phyloP scores from a whole-genome alignment of 1,284 basidiomycete genomes.

The Blastosporella zonata region DNA sequence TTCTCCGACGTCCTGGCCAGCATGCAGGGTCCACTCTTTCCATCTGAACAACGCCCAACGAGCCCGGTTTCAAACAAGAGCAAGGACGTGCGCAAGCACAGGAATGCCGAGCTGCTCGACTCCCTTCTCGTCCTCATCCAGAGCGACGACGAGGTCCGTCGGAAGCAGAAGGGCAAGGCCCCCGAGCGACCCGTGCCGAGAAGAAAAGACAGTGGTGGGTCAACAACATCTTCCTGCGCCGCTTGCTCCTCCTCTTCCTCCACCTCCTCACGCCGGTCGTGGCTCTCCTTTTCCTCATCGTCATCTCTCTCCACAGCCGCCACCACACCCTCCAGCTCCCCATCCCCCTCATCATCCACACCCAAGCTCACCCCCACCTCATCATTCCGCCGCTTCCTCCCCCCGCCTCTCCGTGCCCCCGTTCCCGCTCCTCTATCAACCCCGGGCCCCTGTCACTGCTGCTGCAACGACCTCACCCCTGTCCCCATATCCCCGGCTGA shows the following conservation, averaged over 20 bases:
- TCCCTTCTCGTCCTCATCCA: conserved; percentile 44
- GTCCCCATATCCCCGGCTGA: conserved; percentile 24
- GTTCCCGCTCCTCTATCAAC: not conserved
- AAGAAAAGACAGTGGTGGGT: conserved; percentile 17
- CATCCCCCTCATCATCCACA: conserved; percentile 14
- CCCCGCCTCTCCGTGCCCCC: not conserved
- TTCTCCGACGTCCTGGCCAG: conserved; percentile 55
- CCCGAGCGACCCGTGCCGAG: conserved; percentile 11
- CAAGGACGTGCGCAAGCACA: conserved; percentile 22
- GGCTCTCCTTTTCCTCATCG: conserved; percentile 27
- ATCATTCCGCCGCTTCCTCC: conserved; percentile 1
- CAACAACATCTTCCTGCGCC: conserved; percentile 18
- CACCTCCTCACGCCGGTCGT: conserved; percentile 31
- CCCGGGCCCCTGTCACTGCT: conserved; percentile 2
- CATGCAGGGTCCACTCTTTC: conserved; percentile 63
- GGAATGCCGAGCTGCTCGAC: conserved; percentile 42
- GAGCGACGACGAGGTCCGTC: conserved; percentile 33
- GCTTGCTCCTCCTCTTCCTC: conserved; percentile 32
- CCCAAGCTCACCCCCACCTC: conserved; percentile 3
- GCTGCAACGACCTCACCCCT: conserved; percentile 6
- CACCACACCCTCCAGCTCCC: conserved; percentile 21
- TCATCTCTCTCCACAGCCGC: conserved; percentile 19
- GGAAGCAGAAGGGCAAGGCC: conserved; percentile 31
- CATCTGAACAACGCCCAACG: conserved; percentile 31
- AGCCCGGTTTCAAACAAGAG: conserved; percentile 12